These are phyloP conservation scores for Candolleomyces eurysporus DNA, from an alignment of 768 basidiomycete genomes.

Conservation along the genomic window DNA sequence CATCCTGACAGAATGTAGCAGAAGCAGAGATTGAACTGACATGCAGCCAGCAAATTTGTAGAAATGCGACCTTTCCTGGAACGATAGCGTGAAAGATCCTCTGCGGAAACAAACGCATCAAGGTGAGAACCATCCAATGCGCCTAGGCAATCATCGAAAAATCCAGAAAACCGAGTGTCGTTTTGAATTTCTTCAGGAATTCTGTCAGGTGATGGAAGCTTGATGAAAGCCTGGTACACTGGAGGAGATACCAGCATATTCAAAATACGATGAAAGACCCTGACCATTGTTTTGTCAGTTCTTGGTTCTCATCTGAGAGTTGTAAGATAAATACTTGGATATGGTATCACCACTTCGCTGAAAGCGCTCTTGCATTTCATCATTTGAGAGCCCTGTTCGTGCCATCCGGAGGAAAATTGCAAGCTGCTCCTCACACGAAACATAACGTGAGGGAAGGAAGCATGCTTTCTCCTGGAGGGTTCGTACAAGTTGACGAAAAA, in stretches of 20 bases:
- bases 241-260: background rate
- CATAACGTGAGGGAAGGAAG: slow-evolving; percentile 11
- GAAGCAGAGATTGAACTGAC: slow-evolving; percentile 20
- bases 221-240: slow-evolving; percentile 5
- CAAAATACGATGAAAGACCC: slow-evolving; percentile 12
- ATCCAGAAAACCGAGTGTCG: slow-evolving; percentile 24
- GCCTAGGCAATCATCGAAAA: slow-evolving; percentile 2
- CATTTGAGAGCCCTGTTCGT: slow-evolving; percentile 23
- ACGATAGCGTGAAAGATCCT: slow-evolving; percentile 16
- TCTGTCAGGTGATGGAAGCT: slow-evolving; percentile 16
- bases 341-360: slow-evolving; percentile 37
- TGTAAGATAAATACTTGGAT: slow-evolving; percentile 22
- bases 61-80: slow-evolving; percentile 33
- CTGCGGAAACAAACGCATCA: slow-evolving; percentile 9
- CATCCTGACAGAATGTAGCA: slow-evolving; percentile 28
- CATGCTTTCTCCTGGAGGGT: slow-evolving; percentile 18
- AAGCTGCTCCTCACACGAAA: slow-evolving; percentile 29
- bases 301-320: slow-evolving; percentile 19
- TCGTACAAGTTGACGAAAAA: slow-evolving; percentile 19
- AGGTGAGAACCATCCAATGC: slow-evolving; percentile 26
- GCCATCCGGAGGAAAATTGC: slow-evolving; percentile 34
- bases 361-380: slow-evolving; percentile 32
- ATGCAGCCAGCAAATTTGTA: slow-evolving; percentile 32
- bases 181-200: slow-evolving; percentile 15
- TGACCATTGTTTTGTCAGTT: slow-evolving; percentile 20